Evolutionary conservation across 805 yeast species (phyloP).

Genomic region (Wickerhamia fluorescens): DNA sequence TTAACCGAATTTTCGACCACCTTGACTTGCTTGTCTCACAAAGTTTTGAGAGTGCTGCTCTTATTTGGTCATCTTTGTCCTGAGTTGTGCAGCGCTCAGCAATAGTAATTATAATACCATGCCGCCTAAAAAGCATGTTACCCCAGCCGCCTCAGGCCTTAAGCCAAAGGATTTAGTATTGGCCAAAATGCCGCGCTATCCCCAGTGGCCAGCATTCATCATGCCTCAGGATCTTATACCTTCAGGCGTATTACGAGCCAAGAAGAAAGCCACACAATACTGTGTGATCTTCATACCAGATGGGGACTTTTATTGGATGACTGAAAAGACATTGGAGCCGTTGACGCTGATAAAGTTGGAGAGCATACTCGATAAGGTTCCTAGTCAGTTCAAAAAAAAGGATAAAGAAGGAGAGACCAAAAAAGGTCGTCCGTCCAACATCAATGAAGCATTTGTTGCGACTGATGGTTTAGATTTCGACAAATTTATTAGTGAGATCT

Average conservation of each 20-base stretch:
- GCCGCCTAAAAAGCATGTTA: conserved; percentile 32
- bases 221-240: conserved; percentile 35
- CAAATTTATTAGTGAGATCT: conserved; percentile 25
- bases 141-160: conserved; percentile 10
- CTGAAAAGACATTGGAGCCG: conserved; percentile 28
- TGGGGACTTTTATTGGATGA: conserved; percentile 41
- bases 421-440: conserved; percentile 22
- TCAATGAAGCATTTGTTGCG: conserved; percentile 32
- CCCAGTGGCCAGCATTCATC: conserved; percentile 46
- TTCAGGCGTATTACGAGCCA: conserved; percentile 24
- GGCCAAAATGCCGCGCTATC: conserved; percentile 39
- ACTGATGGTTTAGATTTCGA: conserved; percentile 32
- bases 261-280: conserved; percentile 27
- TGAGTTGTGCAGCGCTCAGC: too few relatives aligned
- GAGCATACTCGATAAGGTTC: conserved; percentile 21
- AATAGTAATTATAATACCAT: too few relatives aligned
- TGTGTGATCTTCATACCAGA: conserved; percentile 42
- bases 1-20: too few relatives aligned
- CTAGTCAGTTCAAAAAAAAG: conserved; percentile 16
- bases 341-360: conserved; percentile 24
- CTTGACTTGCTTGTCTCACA: too few relatives aligned
- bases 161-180: conserved; percentile 34
- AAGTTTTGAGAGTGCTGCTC: too few relatives aligned
- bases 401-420: background rate
- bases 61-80: too few relatives aligned